Percentiles rank a stretch among this genome's conserved stretches.
phyloP scores from a whole-genome alignment of 257 asterid species.

The Ehretia macrophylla region DNA sequence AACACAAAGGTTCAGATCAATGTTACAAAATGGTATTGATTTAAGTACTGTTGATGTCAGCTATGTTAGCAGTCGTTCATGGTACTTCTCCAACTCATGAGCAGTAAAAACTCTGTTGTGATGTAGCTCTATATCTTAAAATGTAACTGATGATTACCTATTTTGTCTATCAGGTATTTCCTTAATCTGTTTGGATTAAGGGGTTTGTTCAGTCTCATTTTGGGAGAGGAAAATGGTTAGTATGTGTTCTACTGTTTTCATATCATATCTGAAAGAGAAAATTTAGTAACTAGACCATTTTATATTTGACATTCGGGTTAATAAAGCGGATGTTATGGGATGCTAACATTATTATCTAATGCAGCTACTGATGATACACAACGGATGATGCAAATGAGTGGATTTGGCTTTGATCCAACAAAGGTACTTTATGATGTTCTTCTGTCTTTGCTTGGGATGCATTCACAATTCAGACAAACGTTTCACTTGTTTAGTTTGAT shows the following conservation, averaged over 20 bases:
- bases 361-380: conserved; percentile 91
- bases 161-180: conserved; percentile 61
- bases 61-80: conserved; percentile 95
- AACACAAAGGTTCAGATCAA: conserved; percentile 91
- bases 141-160: background rate
- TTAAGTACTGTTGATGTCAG: conserved; percentile 94
- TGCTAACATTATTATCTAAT: conserved; percentile 17
- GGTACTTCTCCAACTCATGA: conserved; percentile 42
- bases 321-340: background rate
- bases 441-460: background rate
- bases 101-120: background rate
- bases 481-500: too few species aligned
- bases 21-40: conserved; percentile 94
- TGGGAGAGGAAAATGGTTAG: conserved; percentile 95
- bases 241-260: conserved; percentile 4
- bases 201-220: conserved; percentile 89
- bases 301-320: too few species aligned
- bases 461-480: background rate
- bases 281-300: background rate
- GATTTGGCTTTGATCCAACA: conserved; percentile 85
- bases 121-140: background rate
- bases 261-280: conserved; percentile 1
- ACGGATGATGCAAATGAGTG: conserved; percentile 97
- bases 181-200: conserved; percentile 88
- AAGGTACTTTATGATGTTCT: conserved; percentile 36